A percentile compares a stretch with the other conserved stretches of the same genome.
phyloP scores from a whole-genome alignment of 2,329 filamentous ascomycete genomes.

The Hysterium pulicare region DNA sequence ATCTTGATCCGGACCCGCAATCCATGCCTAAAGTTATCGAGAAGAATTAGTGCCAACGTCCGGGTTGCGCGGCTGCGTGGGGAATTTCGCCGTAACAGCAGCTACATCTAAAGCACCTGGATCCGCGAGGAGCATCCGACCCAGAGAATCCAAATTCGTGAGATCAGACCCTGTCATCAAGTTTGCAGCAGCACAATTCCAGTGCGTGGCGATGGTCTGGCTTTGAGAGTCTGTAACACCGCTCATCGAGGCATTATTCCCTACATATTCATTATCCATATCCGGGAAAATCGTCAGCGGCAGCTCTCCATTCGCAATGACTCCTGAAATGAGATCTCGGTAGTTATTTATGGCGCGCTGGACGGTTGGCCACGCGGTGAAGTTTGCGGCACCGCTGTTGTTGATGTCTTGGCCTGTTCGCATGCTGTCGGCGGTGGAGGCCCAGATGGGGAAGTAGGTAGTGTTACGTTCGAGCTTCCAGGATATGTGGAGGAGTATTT shows the following conservation, averaged over 20 bases:
- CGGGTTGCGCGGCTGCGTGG: conserved; percentile 24
- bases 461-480: conserved; percentile 24
- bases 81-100: conserved; percentile 16
- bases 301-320: conserved; percentile 7
- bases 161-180: conserved; percentile 26
- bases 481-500: conserved; percentile 25
- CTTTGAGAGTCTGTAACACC: conserved; percentile 22
- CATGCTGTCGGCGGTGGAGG: conserved; percentile 22
- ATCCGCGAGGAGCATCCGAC: conserved; percentile 15
- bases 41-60: conserved; percentile 15
- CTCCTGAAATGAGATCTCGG: conserved; percentile 13
- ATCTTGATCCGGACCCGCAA: conserved; percentile 19
- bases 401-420: conserved; percentile 26
- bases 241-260: conserved; percentile 17
- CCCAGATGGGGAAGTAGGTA: conserved; percentile 21
- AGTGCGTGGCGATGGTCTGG: conserved; percentile 25
- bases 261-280: conserved; percentile 26
- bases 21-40: conserved; percentile 24
- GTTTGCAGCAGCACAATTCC: conserved; percentile 28
- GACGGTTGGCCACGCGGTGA: conserved; percentile 17
- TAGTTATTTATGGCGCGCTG: conserved; percentile 31
- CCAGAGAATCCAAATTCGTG: conserved; percentile 9
- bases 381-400: conserved; percentile 17
- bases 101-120: conserved; percentile 13
- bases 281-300: conserved; percentile 22